phyloP scores from a whole-genome alignment of 2,329 filamentous ascomycete genomes.

The Metarhizium sp. region DNA sequence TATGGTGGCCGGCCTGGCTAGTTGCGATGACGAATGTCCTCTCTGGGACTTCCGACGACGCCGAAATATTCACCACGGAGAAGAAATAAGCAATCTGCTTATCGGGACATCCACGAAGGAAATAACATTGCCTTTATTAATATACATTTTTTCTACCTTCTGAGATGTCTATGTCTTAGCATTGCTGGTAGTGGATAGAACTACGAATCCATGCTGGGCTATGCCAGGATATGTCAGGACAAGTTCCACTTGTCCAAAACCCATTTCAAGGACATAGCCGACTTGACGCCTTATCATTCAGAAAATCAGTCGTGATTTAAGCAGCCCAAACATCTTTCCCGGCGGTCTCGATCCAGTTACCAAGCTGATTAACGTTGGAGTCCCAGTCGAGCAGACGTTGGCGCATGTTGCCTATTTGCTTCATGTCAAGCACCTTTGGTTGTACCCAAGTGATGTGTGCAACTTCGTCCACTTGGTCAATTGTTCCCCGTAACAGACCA shows the following conservation, averaged over 20 bases:
- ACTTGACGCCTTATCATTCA: background rate
- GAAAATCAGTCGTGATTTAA: conserved; percentile 27
- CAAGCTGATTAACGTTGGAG: conserved; percentile 86
- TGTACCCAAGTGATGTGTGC: conserved; percentile 98
- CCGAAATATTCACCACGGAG: background rate
- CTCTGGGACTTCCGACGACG: conserved; percentile 20
- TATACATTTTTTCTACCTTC: background rate
- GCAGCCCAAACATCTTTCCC: conserved; percentile 96
- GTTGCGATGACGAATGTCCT: conserved; percentile 49
- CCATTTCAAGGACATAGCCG: background rate
- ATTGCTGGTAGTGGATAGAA: no score
- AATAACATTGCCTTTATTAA: background rate
- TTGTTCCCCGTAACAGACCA: conserved; percentile 80
- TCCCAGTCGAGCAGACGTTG: conserved; percentile 88
- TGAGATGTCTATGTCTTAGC: no score
- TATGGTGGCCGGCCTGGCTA: conserved; percentile 93
- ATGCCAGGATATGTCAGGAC: background rate
- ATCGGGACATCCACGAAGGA: background rate
- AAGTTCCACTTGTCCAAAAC: background rate
- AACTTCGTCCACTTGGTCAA: conserved; percentile 91
- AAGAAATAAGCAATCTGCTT: background rate
- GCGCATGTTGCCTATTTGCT: conserved; percentile 90
- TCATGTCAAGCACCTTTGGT: conserved; percentile 93
- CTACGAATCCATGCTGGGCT: background rate
- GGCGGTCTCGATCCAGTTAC: conserved; percentile 91